Evolutionary conservation across 306 rosid species (phyloP).

Genomic region (Glycine tomentella): DNA sequence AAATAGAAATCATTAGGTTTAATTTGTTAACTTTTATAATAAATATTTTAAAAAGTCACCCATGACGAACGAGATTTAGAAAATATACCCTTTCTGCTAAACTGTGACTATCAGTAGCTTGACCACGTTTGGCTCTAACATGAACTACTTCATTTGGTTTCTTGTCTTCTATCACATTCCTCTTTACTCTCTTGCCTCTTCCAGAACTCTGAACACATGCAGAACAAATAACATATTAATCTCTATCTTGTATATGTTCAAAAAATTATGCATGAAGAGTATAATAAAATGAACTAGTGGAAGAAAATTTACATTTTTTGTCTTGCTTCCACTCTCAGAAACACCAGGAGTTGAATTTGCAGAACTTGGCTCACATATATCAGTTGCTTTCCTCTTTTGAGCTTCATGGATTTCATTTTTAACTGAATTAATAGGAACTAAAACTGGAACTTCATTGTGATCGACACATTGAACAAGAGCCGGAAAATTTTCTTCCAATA

Average conservation of each 20-base stretch:
- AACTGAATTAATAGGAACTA: slow-evolving; percentile 29
- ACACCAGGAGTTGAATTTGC: slow-evolving; percentile 62
- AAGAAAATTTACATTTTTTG: slow-evolving; percentile 58
- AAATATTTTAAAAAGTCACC: too few species aligned
- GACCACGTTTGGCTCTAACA: slow-evolving; percentile 93
- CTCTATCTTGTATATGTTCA: not conserved
- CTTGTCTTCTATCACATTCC: slow-evolving; percentile 52
- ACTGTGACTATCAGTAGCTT: slow-evolving; percentile 91
- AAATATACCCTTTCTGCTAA: slow-evolving; percentile 87
- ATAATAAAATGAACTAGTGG: not conserved
- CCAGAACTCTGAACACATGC: slow-evolving; percentile 58
- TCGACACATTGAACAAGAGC: slow-evolving; percentile 44
- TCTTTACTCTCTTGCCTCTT: slow-evolving; percentile 67
- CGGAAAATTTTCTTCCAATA: slow-evolving; percentile 48
- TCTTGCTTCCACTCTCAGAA: slow-evolving; percentile 57
- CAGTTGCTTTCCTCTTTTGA: slow-evolving; percentile 63
- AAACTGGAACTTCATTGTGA: slow-evolving; percentile 41
- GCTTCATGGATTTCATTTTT: slow-evolving; percentile 52
- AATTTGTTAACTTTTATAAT: too few species aligned
- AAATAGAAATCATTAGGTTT: too few species aligned
- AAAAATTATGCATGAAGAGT: not conserved
- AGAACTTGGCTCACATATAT: slow-evolving; percentile 55
- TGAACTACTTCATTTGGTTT: slow-evolving; percentile 78
- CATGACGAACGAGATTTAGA: not conserved
- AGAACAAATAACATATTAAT: slow-evolving; percentile 8